These are phyloP conservation scores for Leishmania guyanensis DNA, from an alignment of 208 protist genomes.

Conservation along the genomic window DNA sequence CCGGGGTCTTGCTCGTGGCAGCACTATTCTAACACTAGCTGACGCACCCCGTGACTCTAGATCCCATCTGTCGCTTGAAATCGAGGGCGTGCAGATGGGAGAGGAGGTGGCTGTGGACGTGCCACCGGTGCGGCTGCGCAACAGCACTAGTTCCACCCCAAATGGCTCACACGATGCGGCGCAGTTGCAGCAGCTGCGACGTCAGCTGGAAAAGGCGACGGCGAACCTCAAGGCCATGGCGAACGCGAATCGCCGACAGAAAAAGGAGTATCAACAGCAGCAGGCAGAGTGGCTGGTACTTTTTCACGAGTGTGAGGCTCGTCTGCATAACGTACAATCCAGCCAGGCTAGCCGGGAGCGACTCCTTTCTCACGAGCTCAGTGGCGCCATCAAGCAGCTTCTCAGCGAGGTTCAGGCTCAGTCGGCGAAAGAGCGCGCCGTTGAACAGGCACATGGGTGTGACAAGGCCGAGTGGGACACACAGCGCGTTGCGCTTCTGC, in stretches of 20 bases:
- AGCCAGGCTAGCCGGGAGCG: slow-evolving; percentile 6
- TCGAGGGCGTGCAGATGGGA: slow-evolving; percentile 76
- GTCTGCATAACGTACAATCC: slow-evolving; percentile 4
- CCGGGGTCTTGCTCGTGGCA: slow-evolving; percentile 17
- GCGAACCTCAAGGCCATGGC: slow-evolving; percentile 7
- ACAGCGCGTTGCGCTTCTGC: slow-evolving; percentile 4
- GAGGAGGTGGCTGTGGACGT: slow-evolving; percentile 49
- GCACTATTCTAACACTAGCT: slow-evolving; percentile 1
- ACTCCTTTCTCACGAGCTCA: slow-evolving; percentile 3
- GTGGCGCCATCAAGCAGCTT: not conserved
- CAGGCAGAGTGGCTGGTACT: slow-evolving; percentile 11
- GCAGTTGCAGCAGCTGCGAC: slow-evolving; percentile 24
- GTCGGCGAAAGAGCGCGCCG: not conserved
- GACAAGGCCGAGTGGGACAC: slow-evolving; percentile 4
- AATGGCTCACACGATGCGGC: slow-evolving; percentile 15
- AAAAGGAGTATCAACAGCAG: slow-evolving; percentile 24
- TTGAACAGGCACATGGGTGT: not conserved
- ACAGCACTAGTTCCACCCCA: not conserved
- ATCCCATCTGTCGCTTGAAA: slow-evolving; percentile 18
- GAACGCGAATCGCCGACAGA: slow-evolving; percentile 18
- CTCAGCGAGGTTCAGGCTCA: not conserved
- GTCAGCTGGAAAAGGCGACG: slow-evolving; percentile 24
- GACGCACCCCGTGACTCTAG: not conserved
- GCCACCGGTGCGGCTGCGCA: slow-evolving; percentile 19
- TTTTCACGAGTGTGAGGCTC: slow-evolving; percentile 19